These are phyloP conservation scores for Ogataea minuta DNA, from an alignment of 805 yeast genomes.

Conservation along the genomic window DNA sequence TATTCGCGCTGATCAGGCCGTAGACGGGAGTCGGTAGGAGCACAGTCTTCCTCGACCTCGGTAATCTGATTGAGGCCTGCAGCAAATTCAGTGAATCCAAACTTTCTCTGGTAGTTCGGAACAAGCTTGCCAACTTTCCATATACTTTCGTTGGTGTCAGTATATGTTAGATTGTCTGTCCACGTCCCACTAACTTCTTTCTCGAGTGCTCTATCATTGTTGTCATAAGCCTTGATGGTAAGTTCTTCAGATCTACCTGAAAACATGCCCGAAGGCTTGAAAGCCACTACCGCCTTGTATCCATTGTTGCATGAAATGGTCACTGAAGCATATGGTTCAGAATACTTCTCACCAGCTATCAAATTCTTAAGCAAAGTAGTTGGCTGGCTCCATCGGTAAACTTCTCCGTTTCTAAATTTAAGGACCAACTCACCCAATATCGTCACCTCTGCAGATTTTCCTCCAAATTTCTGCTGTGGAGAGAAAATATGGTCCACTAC, in stretches of 20 bases:
- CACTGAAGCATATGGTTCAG: constrained; percentile 76
- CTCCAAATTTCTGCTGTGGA: constrained; percentile 92
- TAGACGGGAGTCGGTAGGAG: constrained; percentile 86
- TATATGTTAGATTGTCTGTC: constrained; percentile 64
- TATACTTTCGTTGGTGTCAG: constrained; percentile 40
- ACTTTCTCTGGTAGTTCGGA: constrained; percentile 56
- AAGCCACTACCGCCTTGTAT: constrained; percentile 64
- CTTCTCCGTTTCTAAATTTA: constrained; percentile 59
- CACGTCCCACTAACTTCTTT: constrained; percentile 65
- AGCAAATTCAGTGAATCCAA: constrained; percentile 83
- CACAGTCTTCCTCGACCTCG: constrained; percentile 60
- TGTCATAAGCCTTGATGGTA: constrained; percentile 43
- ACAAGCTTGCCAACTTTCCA: constrained; percentile 76
- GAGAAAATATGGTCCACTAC: constrained; percentile 55
- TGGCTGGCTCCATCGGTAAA: constrained; percentile 81
- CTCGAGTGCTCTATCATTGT: constrained; percentile 35
- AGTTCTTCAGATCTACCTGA: constrained; percentile 77
- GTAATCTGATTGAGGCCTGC: constrained; percentile 82
- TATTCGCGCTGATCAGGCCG: constrained; percentile 82
- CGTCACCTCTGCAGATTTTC: constrained; percentile 81
- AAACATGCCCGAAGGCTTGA: constrained; percentile 79
- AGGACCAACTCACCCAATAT: constrained; percentile 70
- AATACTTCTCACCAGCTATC: constrained; percentile 91
- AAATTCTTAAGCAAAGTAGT: constrained; percentile 79
- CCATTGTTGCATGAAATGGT: constrained; percentile 70